Evolutionary conservation across 148 eudicot species (phyloP), one percentile per base, ranked within the genome.

Genomic region (Rheum nobile): DNA sequence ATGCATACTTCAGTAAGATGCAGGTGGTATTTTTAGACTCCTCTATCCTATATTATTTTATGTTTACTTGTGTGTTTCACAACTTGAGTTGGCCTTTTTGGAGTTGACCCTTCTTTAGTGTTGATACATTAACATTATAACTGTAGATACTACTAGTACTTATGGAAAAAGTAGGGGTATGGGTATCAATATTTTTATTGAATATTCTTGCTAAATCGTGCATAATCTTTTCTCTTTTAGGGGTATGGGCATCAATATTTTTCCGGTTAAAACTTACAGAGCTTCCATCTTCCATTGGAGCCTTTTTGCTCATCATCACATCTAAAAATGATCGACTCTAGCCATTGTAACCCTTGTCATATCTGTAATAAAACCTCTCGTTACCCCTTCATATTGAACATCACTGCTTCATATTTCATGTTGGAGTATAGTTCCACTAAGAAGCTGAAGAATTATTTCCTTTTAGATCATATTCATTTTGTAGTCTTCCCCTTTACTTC

Each of bases 1-100:
- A 92, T 82, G 94, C 99, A 74, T 95, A 85, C 75, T 95, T 95
- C 77, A 91, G 85, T 76, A 88, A 80, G 81, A 95, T 95, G 99
- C 97, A 95, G 96, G 99, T 93, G 70, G 41, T 9, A 0, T 65
- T 21, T 32, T 32, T 10, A 55, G 6, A 24, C 31, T 24, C 3
- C 4, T 22, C 29, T 55, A 24, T 57, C 34, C 34, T 26, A 26
- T 28, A 11, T 29, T 26, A 22, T 54, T 1, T 32, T 16, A 32
- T 34, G 70, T 32, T 31, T 14, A 65, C 14, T 14, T 21, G 31
- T 63, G 10, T 11, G 39, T 63, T 63, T 65, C 39, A 65, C 39
- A 32, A 31, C 0, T 65, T 16, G 21, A 17, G 39, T 65, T 65
- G 67, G 4, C n/a, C 19, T 65, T 32, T 6, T 34, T 14, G 70